Evolutionary conservation across 1,284 basidiomycete species (phyloP).

Genomic region (Stereum hirsutum): DNA sequence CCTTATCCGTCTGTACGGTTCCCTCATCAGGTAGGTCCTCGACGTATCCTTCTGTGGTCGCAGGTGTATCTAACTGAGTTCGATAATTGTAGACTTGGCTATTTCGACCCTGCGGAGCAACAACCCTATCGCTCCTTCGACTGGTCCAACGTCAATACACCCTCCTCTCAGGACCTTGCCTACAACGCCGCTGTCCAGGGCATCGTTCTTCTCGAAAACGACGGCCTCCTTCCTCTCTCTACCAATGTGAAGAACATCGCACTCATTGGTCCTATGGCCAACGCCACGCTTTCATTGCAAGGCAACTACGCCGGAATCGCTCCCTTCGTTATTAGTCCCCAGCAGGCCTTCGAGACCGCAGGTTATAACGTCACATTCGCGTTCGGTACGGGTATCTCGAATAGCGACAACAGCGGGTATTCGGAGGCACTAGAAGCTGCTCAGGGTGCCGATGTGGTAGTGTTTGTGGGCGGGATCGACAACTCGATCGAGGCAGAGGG

Average conservation of each 20-base stretch:
- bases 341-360: conserved; percentile 35
- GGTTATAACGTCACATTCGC: conserved; percentile 36
- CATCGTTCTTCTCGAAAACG: conserved; percentile 47
- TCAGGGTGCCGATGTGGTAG: conserved; percentile 23
- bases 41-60: no score
- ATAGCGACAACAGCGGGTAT: conserved; percentile 32
- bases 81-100: conserved; percentile 33
- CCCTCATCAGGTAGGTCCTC: conserved; percentile 35
- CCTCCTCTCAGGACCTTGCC: conserved; percentile 37
- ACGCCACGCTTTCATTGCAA: conserved; percentile 44
- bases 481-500: conserved; percentile 41
- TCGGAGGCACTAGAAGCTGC: conserved; percentile 22
- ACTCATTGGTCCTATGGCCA: conserved; percentile 45
- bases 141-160: conserved; percentile 39
- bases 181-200: conserved; percentile 41
- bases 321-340: conserved; percentile 44
- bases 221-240: conserved; percentile 40
- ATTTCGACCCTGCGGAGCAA: conserved; percentile 38
- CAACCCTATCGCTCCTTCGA: conserved; percentile 42
- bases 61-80: no score
- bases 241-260: conserved; percentile 33
- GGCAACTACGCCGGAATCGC: conserved; percentile 39
- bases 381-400: conserved; percentile 31
- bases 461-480: conserved; percentile 40
- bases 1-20: conserved; percentile 37